phyloP scores from a whole-genome alignment of 371 early-diverging fungal genomes.

The Apophysomyces trapeziformis region DNA sequence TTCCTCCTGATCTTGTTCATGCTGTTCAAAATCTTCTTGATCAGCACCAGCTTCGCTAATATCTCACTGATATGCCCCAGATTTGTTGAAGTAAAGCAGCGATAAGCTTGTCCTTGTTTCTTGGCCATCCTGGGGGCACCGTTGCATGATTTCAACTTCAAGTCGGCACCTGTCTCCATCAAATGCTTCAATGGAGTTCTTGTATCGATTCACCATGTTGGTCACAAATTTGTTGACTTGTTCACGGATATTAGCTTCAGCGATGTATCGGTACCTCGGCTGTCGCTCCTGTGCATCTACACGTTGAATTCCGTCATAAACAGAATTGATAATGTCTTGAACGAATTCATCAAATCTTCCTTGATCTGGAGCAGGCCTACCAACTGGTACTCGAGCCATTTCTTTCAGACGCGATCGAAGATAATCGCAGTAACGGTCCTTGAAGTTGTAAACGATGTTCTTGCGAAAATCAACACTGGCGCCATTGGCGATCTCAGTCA shows the following conservation, averaged over 20 bases:
- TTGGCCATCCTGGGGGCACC: no score
- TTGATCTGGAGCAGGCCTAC: background rate
- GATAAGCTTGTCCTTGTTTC: background rate
- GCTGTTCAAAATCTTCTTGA: background rate
- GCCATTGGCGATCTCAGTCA: background rate
- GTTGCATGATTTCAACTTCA: no score
- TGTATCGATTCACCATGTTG: background rate
- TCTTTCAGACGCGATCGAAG: background rate
- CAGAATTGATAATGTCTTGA: background rate
- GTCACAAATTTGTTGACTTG: background rate
- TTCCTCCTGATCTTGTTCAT: no score
- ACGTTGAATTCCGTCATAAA: background rate
- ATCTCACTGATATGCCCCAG: background rate
- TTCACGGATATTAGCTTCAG: background rate
- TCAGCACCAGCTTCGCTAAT: background rate
- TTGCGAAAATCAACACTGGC: background rate
- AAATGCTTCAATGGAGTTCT: background rate
- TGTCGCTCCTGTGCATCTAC: background rate
- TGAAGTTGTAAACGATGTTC: slow-evolving; percentile 6
- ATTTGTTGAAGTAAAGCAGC: background rate
- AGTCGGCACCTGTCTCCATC: no score
- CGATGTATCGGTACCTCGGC: background rate
- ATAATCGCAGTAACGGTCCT: slow-evolving; percentile 4
- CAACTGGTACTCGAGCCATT: slow-evolving; percentile 2
- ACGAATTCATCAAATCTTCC: background rate